Conservation (phyloP, 495 filamentous ascomycete species). For the Aspergillus nidulans region DNA sequence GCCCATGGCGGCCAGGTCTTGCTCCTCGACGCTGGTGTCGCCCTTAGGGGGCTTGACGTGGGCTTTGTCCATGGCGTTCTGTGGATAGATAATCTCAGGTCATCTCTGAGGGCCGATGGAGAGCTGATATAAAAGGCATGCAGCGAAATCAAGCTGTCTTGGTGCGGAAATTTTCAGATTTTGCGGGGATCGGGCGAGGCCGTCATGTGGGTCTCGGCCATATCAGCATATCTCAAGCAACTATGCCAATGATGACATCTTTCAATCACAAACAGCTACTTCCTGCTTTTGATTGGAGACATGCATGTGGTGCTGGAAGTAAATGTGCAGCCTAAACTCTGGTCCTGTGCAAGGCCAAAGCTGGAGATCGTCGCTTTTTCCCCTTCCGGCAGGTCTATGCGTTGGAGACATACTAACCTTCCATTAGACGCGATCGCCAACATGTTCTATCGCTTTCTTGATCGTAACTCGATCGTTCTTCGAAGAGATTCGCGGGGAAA, state of each 20-base stretch:
- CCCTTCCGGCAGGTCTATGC: background rate
- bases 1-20: slow-evolving; percentile 46
- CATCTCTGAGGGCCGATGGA: background rate
- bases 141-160: background rate
- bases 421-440: too few species aligned
- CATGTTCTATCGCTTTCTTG: too few species aligned
- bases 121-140: background rate
- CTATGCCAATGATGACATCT: too few species aligned
- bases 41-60: slow-evolving; percentile 27
- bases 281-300: background rate
- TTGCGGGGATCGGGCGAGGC: background rate
- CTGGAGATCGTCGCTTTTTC: background rate
- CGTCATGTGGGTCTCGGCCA: background rate
- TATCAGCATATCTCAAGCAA: background rate
- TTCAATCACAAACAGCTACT: background rate
- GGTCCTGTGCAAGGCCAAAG: too few species aligned
- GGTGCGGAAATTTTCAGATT: background rate
- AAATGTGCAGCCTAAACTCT: too few species aligned
- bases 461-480: too few species aligned
- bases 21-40: slow-evolving; percentile 36
- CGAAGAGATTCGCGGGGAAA: too few species aligned
- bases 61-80: slow-evolving; percentile 23
- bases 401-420: background rate
- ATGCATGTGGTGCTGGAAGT: background rate
- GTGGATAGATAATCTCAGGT: background rate